Percentiles rank a stretch among this genome's conserved stretches.
These are phyloP conservation scores for Mychonastes homosphaera DNA, from an alignment of 139 green algal species.

Conservation along the genomic window DNA sequence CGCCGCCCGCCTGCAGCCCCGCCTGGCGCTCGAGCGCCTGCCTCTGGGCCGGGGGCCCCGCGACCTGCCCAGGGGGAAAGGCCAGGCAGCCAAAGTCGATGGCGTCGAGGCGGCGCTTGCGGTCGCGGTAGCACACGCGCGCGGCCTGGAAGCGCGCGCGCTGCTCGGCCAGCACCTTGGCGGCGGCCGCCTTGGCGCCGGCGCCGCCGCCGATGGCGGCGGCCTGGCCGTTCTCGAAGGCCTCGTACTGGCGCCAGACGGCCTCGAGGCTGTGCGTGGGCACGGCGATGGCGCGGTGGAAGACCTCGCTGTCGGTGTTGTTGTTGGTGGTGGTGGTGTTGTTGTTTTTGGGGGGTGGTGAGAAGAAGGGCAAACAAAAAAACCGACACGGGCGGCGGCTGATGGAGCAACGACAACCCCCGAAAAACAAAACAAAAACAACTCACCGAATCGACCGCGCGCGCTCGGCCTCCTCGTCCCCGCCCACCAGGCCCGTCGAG, in stretches of 20 bases:
- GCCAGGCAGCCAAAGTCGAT: conserved; percentile 36
- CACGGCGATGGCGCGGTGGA: conserved; percentile 69
- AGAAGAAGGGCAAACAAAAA: not conserved
- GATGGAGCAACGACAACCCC: no score
- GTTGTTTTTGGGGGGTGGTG: not conserved
- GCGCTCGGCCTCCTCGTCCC: conserved; percentile 54
- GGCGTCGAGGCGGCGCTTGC: conserved; percentile 24
- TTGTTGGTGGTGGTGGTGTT: not conserved
- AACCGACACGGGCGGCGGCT: no score
- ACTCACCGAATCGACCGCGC: conserved; percentile 32
- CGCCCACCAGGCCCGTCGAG: conserved; percentile 27
- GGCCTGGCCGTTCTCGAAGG: conserved; percentile 57
- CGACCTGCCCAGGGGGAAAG: conserved; percentile 34
- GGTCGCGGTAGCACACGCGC: conserved; percentile 35
- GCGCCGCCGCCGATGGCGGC: conserved; percentile 28
- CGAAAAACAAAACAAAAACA: no score
- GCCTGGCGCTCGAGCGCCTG: not conserved
- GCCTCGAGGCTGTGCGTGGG: conserved; percentile 60
- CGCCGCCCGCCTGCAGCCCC: conserved; percentile 35
- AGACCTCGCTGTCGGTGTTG: conserved; percentile 44
- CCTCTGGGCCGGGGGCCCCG: not conserved
- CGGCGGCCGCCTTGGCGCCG: not conserved
- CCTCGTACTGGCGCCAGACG: conserved; percentile 82
- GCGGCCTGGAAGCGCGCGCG: conserved; percentile 58
- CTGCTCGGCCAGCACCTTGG: conserved; percentile 68